Conservation (phyloP, 2,329 filamentous ascomycete genomes). For the Scytalidium lignicola region DNA sequence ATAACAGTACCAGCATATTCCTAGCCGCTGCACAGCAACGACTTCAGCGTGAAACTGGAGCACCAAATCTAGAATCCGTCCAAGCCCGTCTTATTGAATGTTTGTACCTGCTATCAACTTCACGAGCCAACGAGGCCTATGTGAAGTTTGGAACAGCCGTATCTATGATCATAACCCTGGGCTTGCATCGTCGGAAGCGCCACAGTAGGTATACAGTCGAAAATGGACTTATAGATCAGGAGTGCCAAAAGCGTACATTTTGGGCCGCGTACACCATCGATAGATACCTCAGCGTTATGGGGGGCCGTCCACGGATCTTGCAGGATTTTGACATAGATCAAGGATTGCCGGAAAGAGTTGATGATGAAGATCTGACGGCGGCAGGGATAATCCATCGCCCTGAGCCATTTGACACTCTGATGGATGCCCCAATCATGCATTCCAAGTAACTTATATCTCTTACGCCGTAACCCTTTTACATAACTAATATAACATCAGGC, state of each 20-base stretch:
- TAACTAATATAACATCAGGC: conserved; percentile 17
- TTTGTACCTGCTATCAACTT: conserved; percentile 53
- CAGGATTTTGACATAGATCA: conserved; percentile 62
- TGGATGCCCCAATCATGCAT: conserved; percentile 33
- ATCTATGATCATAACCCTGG: conserved; percentile 45
- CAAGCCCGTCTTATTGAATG: conserved; percentile 54
- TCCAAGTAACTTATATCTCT: conserved; percentile 24
- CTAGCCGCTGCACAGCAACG: conserved; percentile 30
- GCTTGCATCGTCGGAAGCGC: conserved; percentile 32
- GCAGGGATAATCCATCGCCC: neutral
- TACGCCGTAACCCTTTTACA: neutral
- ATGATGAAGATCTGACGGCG: conserved; percentile 49
- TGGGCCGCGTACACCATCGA: conserved; percentile 61
- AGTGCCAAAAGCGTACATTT: conserved; percentile 53
- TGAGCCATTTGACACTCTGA: conserved; percentile 1
- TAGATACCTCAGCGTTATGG: conserved; percentile 57
- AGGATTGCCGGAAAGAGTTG: conserved; percentile 47
- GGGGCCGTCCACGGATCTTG: conserved; percentile 54
- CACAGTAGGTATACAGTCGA: conserved; percentile 25
- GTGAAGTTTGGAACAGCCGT: conserved; percentile 53
- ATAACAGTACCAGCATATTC: neutral
- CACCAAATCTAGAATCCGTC: conserved; percentile 49
- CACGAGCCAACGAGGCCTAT: conserved; percentile 56
- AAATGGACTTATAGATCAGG: conserved; percentile 25
- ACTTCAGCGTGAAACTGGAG: conserved; percentile 45